Evolutionary conservation across 164 flowering plant species (phyloP).

Genomic region (Platanus orientalis): DNA sequence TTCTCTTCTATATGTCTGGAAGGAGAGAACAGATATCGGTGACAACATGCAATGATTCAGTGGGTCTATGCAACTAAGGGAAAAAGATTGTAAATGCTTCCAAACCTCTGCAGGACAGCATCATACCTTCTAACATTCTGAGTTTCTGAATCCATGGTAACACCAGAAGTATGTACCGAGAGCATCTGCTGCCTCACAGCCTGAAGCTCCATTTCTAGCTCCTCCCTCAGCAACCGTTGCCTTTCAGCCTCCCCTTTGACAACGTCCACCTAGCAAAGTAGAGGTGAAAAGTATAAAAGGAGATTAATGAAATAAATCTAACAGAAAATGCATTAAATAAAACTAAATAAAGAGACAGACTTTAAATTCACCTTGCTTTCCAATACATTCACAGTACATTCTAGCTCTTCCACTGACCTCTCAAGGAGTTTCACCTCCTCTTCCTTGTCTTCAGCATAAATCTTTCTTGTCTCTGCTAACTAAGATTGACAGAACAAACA

Average conservation of each 20-base stretch:
- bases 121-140: slow-evolving; percentile 42
- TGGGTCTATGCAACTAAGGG: not conserved
- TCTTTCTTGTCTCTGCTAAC: slow-evolving; percentile 65
- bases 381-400: slow-evolving; percentile 70
- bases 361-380: slow-evolving; percentile 68
- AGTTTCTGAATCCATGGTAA: slow-evolving; percentile 7
- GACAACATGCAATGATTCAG: not conserved
- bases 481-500: slow-evolving; percentile 19
- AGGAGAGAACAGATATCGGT: slow-evolving; percentile 10
- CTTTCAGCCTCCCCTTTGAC: slow-evolving; percentile 86
- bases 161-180: slow-evolving; percentile 11
- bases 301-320: not conserved
- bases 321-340: not conserved
- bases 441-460: slow-evolving; percentile 76
- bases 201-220: slow-evolving; percentile 81
- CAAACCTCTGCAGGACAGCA: slow-evolving; percentile 57
- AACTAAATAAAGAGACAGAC: not conserved
- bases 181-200: slow-evolving; percentile 59
- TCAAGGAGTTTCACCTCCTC: slow-evolving; percentile 84
- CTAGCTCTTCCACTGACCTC: slow-evolving; percentile 91
- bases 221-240: slow-evolving; percentile 84
- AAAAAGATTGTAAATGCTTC: not conserved
- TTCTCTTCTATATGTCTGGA: slow-evolving; percentile 56
- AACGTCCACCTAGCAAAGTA: slow-evolving; percentile 56
- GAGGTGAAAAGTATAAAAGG: slow-evolving; percentile 4